phyloP scores from a whole-genome alignment of 176 grass and related monocot genomes.

The Urochloa ruziziensis region DNA sequence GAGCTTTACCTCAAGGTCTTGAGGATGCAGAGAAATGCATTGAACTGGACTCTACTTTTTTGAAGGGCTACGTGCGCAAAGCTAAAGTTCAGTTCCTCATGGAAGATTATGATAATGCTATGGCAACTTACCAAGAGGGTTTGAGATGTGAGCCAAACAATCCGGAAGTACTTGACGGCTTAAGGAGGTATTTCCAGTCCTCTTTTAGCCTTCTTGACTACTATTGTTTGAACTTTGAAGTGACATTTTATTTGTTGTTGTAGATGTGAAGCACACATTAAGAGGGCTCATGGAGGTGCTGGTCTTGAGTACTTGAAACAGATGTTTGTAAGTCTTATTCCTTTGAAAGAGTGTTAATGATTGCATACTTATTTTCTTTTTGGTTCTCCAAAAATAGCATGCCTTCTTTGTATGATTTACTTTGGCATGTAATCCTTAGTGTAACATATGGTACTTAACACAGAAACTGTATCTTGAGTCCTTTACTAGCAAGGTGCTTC shows the following conservation, averaged over 20 bases:
- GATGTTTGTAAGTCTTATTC: too few species aligned
- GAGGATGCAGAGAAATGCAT: slow-evolving; percentile 56
- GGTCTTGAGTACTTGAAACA: too few species aligned
- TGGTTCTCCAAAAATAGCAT: too few species aligned
- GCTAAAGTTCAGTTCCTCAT: slow-evolving; percentile 35
- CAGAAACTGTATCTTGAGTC: too few species aligned
- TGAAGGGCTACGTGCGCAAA: slow-evolving; percentile 53
- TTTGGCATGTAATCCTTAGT: too few species aligned
- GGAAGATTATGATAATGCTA: slow-evolving; percentile 40
- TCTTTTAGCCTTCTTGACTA: slow-evolving; percentile 5
- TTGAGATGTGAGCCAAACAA: slow-evolving; percentile 66
- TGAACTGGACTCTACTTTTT: slow-evolving; percentile 47
- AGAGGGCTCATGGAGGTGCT: background rate
- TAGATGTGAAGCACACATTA: slow-evolving; percentile 42
- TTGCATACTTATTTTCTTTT: too few species aligned
- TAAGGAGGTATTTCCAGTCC: slow-evolving; percentile 40
- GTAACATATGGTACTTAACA: too few species aligned
- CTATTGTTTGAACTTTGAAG: background rate
- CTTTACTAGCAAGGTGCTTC: too few species aligned
- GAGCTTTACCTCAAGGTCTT: slow-evolving; percentile 46
- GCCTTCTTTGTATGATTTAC: too few species aligned
- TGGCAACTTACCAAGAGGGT: slow-evolving; percentile 49
- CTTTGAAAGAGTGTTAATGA: too few species aligned
- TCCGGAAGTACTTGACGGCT: slow-evolving; percentile 44
- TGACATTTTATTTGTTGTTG: background rate